Conservation (phyloP, 495 filamentous ascomycete genomes). For the Tuber calosporum region DNA sequence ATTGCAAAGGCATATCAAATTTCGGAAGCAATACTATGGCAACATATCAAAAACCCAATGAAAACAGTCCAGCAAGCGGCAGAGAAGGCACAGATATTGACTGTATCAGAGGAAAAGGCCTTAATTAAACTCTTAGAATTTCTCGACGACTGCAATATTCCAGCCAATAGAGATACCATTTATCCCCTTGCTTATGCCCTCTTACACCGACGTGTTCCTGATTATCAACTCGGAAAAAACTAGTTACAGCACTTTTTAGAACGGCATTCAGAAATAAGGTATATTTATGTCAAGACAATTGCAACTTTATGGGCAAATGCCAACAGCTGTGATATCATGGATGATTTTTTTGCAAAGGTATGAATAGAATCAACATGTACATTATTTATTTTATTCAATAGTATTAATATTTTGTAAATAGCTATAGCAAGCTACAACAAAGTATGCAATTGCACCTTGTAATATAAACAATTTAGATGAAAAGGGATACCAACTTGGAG, state of each 20-base stretch:
- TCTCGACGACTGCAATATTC: constrained; percentile 14
- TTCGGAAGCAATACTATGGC: no score
- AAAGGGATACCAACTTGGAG: not conserved
- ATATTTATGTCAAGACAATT: constrained; percentile 2
- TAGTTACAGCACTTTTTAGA: constrained; percentile 2
- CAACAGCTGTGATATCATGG: constrained; percentile 8
- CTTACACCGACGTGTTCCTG: not conserved
- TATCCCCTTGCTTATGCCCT: constrained; percentile 1
- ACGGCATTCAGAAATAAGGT: not conserved
- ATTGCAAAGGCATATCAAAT: no score
- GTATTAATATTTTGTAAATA: not conserved
- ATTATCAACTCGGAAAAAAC: not conserved
- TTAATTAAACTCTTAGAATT: constrained; percentile 6
- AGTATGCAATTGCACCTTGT: not conserved
- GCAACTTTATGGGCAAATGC: constrained; percentile 6
- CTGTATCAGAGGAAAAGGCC: not conserved
- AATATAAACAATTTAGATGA: not conserved
- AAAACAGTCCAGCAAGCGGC: no score
- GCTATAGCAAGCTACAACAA: not conserved
- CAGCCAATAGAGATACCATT: not conserved
- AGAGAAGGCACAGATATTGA: constrained; percentile 5
- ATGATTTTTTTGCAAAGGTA: constrained; percentile 17
- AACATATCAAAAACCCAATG: no score
- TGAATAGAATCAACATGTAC: not conserved
- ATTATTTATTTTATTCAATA: not conserved